Evolutionary conservation across 495 filamentous ascomycete genomes (phyloP).

Genomic region (Rhypophila decipiens): DNA sequence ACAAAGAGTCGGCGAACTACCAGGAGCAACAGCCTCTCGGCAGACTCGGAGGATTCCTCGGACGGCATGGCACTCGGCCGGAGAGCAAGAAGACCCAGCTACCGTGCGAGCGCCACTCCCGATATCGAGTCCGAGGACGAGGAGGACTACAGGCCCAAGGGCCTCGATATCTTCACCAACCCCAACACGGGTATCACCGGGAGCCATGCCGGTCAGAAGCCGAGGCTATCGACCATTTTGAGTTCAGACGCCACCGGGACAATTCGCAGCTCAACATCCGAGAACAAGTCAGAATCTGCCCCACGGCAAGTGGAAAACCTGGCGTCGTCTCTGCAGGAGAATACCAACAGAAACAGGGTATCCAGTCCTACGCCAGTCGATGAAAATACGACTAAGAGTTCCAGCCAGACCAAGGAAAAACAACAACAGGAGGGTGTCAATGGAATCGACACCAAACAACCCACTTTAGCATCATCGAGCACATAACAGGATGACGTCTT

Average conservation of each 20-base stretch:
- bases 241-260: constrained; percentile 18
- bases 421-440: too few relatives aligned
- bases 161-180: constrained; percentile 12
- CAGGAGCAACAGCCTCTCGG: constrained; percentile 28
- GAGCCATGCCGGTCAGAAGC: constrained; percentile 22
- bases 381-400: too few relatives aligned
- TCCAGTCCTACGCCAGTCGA: too few relatives aligned
- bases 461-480: too few relatives aligned
- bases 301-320: background rate
- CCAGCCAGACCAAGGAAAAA: too few relatives aligned
- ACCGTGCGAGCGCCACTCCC: constrained; percentile 12
- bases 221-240: constrained; percentile 29
- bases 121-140: constrained; percentile 22
- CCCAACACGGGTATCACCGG: constrained; percentile 2
- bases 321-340: constrained; percentile 3
- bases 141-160: constrained; percentile 14
- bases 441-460: too few relatives aligned
- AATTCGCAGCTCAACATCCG: background rate
- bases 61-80: constrained; percentile 16
- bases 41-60: constrained; percentile 29
- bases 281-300: background rate
- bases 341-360: too few relatives aligned
- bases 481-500: too few relatives aligned
- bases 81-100: constrained; percentile 17
- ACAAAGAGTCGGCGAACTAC: constrained; percentile 24